Base-by-base conservation (phyloP, 441 rosid species). In the Lepidium campestre region DNA sequence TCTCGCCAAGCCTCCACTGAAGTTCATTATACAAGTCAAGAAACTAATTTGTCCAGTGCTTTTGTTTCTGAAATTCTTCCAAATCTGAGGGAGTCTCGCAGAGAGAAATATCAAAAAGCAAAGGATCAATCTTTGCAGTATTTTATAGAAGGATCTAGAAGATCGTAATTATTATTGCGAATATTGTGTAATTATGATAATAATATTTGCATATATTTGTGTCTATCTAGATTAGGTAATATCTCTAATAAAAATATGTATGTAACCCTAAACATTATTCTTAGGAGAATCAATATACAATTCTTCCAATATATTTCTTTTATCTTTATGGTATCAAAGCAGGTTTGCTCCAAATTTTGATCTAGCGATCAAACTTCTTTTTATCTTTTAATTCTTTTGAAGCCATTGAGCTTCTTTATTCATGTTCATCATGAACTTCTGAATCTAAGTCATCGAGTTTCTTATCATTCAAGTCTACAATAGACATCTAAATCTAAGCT, bases 31-130 rank as follows among this genome's bases (percentile, higher is more conserved):
- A 52, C 78, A 83, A 45, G 97, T 87, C 75, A 90, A 76, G 80
- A 85, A 84, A 85, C 94, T 86, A 62, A 90, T 92, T 53, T 90
- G 86, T 34, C 96, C 94, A 0, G 94, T 90, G 46, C 87, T 84
- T 70, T 83, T 87, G 78, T 75, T 82, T 56, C 75, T 75, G 70
- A 82, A 82, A 65, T 86, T 87, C 75, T 77, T 65, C 94, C 87
- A 87, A 71, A 90, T 90, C 68, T 90, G 97, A 47, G 97, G 97
- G 18, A 87, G 54, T 75, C 83, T 83, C 22, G 94, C 88, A 58
- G 70, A 83, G 60, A 90, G 82, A 54, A 87, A 90, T 12, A 88
- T 75, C 44, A 55, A 90, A 87, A 39, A 86, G 68, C 59, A 81
- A 68, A 2, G 90, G 83, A 73, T 76, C 82, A 57, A 90, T 86